A percentile compares a stretch with the other conserved stretches of the same genome.
Conservation (phyloP, 2,329 filamentous ascomycete species). For the Hypoxylon sp. region DNA sequence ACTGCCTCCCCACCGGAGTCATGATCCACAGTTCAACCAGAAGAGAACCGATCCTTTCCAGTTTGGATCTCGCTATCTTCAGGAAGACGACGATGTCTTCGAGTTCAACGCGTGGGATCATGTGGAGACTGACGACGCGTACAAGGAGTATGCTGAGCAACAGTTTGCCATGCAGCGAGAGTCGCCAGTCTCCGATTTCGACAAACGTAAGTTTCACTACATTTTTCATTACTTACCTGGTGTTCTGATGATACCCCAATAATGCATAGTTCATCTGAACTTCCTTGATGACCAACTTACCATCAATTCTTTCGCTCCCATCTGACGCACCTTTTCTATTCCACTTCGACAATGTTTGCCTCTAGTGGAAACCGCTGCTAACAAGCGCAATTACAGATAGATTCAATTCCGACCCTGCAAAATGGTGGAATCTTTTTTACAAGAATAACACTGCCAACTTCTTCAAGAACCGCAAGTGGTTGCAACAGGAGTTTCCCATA, state of each 20-base stretch:
- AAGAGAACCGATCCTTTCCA: slow-evolving; percentile 95
- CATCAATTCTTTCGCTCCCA: slow-evolving; percentile 80
- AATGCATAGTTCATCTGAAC: slow-evolving; percentile 82
- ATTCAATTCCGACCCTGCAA: slow-evolving; percentile 91
- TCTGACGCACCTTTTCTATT: slow-evolving; percentile 66
- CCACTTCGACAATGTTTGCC: slow-evolving; percentile 24
- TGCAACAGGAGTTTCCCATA: slow-evolving; percentile 94
- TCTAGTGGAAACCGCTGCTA: slow-evolving; percentile 54
- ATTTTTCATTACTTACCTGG: slow-evolving; percentile 34
- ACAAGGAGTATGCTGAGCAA: slow-evolving; percentile 86
- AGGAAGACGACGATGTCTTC: slow-evolving; percentile 89
- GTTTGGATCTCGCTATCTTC: slow-evolving; percentile 90
- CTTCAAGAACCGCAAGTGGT: slow-evolving; percentile 98
- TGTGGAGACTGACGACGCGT: slow-evolving; percentile 90
- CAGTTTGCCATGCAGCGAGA: slow-evolving; percentile 90
- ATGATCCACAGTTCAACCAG: slow-evolving; percentile 79
- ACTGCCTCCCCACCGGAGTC: slow-evolving; percentile 75
- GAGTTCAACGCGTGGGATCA: slow-evolving; percentile 99
- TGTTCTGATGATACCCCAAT: slow-evolving; percentile 69
- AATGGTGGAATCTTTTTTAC: slow-evolving; percentile 99
- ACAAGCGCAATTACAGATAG: slow-evolving; percentile 68
- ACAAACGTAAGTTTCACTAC: slow-evolving; percentile 75
- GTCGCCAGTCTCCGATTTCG: slow-evolving; percentile 91
- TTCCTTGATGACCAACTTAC: slow-evolving; percentile 72
- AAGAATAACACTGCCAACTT: slow-evolving; percentile 98